A percentile compares a stretch with the other conserved stretches of the same genome.
phyloP scores from a whole-genome alignment of 1,284 basidiomycete species.

The Ganoderma lingzhi region DNA sequence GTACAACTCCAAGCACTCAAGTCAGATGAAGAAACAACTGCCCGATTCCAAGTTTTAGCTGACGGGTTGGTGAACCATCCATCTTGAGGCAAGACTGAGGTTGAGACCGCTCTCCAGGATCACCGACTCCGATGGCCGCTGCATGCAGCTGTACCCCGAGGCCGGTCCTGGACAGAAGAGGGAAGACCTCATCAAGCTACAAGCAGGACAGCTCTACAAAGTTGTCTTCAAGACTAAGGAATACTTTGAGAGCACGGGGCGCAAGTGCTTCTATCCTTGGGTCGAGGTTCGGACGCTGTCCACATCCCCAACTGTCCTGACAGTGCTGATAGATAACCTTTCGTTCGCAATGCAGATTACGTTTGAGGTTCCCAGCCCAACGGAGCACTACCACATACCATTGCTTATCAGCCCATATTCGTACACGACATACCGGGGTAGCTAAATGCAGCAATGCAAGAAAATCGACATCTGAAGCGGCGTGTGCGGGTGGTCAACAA shows the following conservation, averaged over 20 bases:
- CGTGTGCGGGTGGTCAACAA: background rate
- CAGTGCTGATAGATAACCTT: conserved; percentile 4
- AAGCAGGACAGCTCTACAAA: conserved; percentile 74
- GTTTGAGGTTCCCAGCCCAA: conserved; percentile 73
- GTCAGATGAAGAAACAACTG: conserved; percentile 39
- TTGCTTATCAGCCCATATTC: conserved; percentile 91
- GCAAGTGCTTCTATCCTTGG: conserved; percentile 87
- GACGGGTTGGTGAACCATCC: conserved; percentile 56
- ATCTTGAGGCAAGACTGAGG: too few relatives aligned
- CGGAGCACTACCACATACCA: conserved; percentile 91
- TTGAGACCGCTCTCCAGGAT: conserved; percentile 48
- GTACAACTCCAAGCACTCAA: conserved; percentile 65
- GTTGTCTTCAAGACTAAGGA: conserved; percentile 85
- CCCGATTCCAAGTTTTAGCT: conserved; percentile 62
- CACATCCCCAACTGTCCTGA: background rate
- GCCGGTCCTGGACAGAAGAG: conserved; percentile 41
- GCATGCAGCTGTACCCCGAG: conserved; percentile 72
- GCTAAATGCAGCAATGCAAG: conserved; percentile 47
- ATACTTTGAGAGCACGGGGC: conserved; percentile 75
- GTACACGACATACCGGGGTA: conserved; percentile 93
- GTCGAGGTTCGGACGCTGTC: conserved; percentile 67
- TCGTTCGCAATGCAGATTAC: conserved; percentile 62
- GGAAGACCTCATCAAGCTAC: conserved; percentile 51
- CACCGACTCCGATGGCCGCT: conserved; percentile 88
- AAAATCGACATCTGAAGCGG: background rate